Evolutionary conservation across 139 green algal genomes (phyloP), one percentile per base, ranked within the genome.

Genomic region (Tetradesmus obliquus): DNA sequence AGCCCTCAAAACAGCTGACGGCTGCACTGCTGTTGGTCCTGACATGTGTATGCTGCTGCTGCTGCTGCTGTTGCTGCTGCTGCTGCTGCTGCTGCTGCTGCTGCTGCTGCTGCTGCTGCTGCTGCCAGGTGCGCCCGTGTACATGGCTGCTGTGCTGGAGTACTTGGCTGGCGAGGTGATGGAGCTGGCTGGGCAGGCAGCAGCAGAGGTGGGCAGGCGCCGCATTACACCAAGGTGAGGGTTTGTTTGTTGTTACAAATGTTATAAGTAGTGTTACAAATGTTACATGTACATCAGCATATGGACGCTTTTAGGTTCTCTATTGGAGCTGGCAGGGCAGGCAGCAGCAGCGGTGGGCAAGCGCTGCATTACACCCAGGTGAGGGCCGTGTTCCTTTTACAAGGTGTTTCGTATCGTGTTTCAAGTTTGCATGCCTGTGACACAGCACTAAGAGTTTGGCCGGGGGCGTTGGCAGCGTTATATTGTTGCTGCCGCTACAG

Each of bases 261-360:
- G 79, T 84, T 2, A 45, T 2, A 45, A 32, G 17, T 45, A 45
- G 32, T 45, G 32, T 45, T 45, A 45, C 32, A 45, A 45, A 45
- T 45, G 32, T 45, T 45, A 45, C 32, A 45, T 45, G 32, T 45
- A 45, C 32, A 45, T 45, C 32, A 45, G 32, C 32, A 45, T 45
- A 45, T 45, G 32, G 32, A 45, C 32, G 32, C 32, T 45, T 45
- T 45, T 45, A 45, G 32, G 32, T 45, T 45, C 32, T 45, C 32
- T 98, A 13, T 91, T 98, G 19, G 97, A 98, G 94, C 93, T 98
- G 87, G 95, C 96, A 53, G 97, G 97, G 76, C 97, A 98, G 89
- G 97, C 97, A 57, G 95, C 97, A 60, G 93, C 96, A 71, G 97
- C 98, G 95, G 98, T 98, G 94, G 98, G 98, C 95, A 98, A 98